phyloP scores from a whole-genome alignment of 2,329 filamentous ascomycete species.

The Dothistroma septosporum region DNA sequence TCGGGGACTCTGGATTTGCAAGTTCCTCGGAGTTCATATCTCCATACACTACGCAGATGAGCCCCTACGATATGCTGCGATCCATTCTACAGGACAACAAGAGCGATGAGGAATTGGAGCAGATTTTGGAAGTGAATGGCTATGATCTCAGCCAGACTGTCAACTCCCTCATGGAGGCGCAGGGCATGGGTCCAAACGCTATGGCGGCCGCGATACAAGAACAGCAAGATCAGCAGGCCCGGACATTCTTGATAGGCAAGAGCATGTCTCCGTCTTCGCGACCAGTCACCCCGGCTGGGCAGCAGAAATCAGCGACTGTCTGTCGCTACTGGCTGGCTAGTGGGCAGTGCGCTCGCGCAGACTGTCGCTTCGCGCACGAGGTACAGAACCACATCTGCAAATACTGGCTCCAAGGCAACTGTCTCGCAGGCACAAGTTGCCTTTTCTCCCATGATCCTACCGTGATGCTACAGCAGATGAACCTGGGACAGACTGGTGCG shows the following conservation, averaged over 20 bases:
- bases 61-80: conserved; percentile 93
- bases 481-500: conserved; percentile 58
- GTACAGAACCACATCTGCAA: conserved; percentile 96
- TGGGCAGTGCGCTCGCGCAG: conserved; percentile 89
- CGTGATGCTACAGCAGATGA: conserved; percentile 75
- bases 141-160: conserved; percentile 94
- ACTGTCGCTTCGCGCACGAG: conserved; percentile 96
- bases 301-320: conserved; percentile 79
- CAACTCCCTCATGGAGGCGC: conserved; percentile 76
- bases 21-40: conserved; percentile 73
- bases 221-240: conserved; percentile 45
- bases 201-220: conserved; percentile 25
- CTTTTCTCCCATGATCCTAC: conserved; percentile 96
- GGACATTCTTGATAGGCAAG: conserved; percentile 75
- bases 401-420: conserved; percentile 97
- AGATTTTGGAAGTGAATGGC: conserved; percentile 79
- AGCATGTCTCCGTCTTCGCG: conserved; percentile 71
- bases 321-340: conserved; percentile 97
- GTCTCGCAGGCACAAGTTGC: conserved; percentile 86
- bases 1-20: conserved; percentile 68
- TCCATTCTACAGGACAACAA: conserved; percentile 87
- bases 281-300: conserved; percentile 70
- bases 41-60: conserved; percentile 78
- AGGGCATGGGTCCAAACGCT: conserved; percentile 47
- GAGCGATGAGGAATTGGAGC: conserved; percentile 90